phyloP scores from a whole-genome alignment of 805 yeast species.

The Wickerhamiella hasegawae region DNA sequence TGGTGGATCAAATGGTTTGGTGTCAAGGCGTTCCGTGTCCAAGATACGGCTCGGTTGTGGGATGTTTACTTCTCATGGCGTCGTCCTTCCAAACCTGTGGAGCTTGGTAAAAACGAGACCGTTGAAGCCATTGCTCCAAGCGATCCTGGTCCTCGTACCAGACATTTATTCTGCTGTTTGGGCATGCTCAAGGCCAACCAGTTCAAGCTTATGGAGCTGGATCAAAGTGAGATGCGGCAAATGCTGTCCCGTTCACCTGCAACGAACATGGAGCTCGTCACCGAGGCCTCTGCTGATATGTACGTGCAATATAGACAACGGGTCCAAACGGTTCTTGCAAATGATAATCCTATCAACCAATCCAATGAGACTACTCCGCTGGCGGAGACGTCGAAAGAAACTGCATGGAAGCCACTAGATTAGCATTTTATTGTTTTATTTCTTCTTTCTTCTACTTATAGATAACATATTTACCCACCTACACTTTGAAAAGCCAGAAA shows the following conservation, averaged over 20 bases:
- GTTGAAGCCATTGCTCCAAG: slow-evolving; percentile 1
- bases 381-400: too few relatives aligned
- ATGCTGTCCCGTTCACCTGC: slow-evolving; percentile 38
- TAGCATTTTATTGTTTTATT: too few relatives aligned
- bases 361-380: too few relatives aligned
- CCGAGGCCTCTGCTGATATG: slow-evolving; percentile 67
- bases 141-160: slow-evolving; percentile 9
- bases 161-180: slow-evolving; percentile 56
- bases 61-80: slow-evolving; percentile 68
- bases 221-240: slow-evolving; percentile 77
- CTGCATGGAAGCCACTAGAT: too few relatives aligned
- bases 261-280: slow-evolving; percentile 56
- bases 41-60: slow-evolving; percentile 81
- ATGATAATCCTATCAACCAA: too few relatives aligned
- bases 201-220: slow-evolving; percentile 65
- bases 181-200: slow-evolving; percentile 72
- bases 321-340: not conserved
- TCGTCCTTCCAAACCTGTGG: slow-evolving; percentile 2
- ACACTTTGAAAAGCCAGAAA: too few relatives aligned
- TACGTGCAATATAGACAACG: not conserved
- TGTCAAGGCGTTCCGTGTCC: slow-evolving; percentile 64
- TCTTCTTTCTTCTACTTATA: too few relatives aligned
- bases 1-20: slow-evolving; percentile 96
- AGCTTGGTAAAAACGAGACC: not conserved
- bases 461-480: too few relatives aligned